Evolutionary conservation across 768 basidiomycete species (phyloP), one percentile per base, ranked within the genome.

Genomic region (Suillus ampliporus): DNA sequence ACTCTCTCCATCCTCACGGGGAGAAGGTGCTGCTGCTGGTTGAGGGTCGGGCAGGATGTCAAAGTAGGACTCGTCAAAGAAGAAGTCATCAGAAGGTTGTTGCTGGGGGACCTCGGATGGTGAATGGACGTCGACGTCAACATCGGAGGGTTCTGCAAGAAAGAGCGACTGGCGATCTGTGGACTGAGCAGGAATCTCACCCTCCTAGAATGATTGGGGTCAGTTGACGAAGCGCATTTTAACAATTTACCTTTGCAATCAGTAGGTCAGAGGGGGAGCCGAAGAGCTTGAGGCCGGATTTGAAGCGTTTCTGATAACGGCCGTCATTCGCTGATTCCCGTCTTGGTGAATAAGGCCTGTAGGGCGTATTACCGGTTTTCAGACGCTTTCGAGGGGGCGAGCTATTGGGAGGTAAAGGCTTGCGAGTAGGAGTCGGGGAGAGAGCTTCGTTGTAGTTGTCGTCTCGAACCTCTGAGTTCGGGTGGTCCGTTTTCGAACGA

Each of bases 381-480:
- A n/a, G 37, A 61, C 48, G 60, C 54, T 58, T 53, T 14, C 9
- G n/a, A 26, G 56, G 60, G 21, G 60, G n/a, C 7, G 23, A 34
- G 21, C 21, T n/a, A 14, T 35, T 8, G 34, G 15, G 34, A 62
- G 48, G 19, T 15, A 43, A 10, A 28, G 60, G 47, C n/a, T 56
- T 56, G 37, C 23, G 38, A 17, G 23, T 56, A 1, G 54, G 37
- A 40, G 38, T 40, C 38, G 1, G 10, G 37, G 37, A 56, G 10
- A 56, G 37, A 21, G 23, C 19, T 26, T 40, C 37, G 53, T 40
- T 52, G n/a, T 35, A 23, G 15, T 53, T n/a, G 53, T 56, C 62
- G 46, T 77, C 68, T 23, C 76, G 75, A 41, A 83, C 65, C 60
- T 84, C 80, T 14, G 78, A 71, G 67, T 83, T 77, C 14, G 78